These are phyloP conservation scores for Cercospora brassicicola DNA, from an alignment of 2,329 filamentous ascomycete species.

Conservation along the genomic window DNA sequence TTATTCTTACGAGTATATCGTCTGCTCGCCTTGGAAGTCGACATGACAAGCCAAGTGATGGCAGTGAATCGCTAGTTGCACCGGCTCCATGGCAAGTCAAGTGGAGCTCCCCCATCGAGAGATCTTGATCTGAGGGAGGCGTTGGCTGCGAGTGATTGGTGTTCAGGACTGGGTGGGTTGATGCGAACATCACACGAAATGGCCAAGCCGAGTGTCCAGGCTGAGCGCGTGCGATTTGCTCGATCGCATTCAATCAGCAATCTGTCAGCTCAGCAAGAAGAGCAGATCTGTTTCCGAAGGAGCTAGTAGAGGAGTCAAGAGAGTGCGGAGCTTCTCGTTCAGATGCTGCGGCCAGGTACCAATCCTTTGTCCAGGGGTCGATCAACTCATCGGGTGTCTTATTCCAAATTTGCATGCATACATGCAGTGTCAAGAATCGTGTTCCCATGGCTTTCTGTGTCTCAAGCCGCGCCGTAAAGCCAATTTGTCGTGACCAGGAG, in stretches of 20 bases:
- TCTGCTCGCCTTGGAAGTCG: not conserved
- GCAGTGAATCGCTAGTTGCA: not conserved
- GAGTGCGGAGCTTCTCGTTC: not conserved
- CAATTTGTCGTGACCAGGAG: not conserved
- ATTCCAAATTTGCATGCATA: not conserved
- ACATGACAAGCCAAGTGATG: not conserved
- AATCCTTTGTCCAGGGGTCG: not conserved
- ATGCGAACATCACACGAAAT: too few species aligned
- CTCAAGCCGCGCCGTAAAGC: not conserved
- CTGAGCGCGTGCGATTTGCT: too few species aligned
- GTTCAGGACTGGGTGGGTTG: not conserved
- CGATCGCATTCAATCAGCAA: not conserved
- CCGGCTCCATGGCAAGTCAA: not conserved
- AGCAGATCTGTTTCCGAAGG: not conserved
- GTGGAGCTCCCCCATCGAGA: not conserved
- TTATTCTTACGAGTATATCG: not conserved
- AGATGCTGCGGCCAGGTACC: not conserved
- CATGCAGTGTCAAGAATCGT: not conserved
- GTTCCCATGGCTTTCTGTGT: not conserved
- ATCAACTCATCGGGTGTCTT: not conserved
- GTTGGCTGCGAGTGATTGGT: not conserved
- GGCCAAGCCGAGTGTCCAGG: too few species aligned
- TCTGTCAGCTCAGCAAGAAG: not conserved
- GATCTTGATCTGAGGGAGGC: not conserved
- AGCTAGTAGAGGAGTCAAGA: not conserved